phyloP scores from a whole-genome alignment of 768 basidiomycete genomes.

The Kwoniella heveanensis region DNA sequence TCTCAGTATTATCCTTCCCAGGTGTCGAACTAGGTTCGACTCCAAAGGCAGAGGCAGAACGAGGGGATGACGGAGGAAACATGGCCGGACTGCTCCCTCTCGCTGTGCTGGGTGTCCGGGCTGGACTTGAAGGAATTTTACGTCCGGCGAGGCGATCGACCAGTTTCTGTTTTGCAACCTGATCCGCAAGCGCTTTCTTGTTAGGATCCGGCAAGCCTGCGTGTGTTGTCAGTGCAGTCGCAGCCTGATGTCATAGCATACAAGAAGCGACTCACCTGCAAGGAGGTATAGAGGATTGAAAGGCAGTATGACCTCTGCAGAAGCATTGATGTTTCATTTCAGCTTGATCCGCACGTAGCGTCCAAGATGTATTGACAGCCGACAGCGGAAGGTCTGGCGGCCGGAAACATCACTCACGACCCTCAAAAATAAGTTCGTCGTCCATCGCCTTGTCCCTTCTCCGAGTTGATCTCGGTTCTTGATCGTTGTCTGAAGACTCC shows the following conservation, averaged over 20 bases:
- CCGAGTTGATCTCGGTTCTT: not conserved
- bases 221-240: no score
- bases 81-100: not conserved
- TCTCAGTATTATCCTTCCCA: not conserved
- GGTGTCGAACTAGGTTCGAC: not conserved
- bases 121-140: conserved; percentile 3
- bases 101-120: not conserved
- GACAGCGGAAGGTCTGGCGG: no score
- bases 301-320: conserved; percentile 31
- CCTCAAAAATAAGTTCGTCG: conserved; percentile 28
- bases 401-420: conserved; percentile 29
- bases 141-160: conserved; percentile 8
- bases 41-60: not conserved
- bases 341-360: not conserved
- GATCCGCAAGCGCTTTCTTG: not conserved
- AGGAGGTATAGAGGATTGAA: conserved; percentile 38
- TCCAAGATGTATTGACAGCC: not conserved
- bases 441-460: conserved; percentile 9
- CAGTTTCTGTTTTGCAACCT: conserved; percentile 12
- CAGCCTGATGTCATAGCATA: not conserved
- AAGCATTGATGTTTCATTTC: not conserved
- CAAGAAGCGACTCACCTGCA: conserved; percentile 23
- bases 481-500: not conserved
- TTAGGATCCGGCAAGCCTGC: conserved; percentile 21
- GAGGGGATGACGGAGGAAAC: not conserved